Percentiles rank a stretch among this genome's conserved stretches.
These are phyloP conservation scores for Pseudogymnoascus sp. DNA, from an alignment of 2,329 filamentous ascomycete genomes.

Conservation along the genomic window DNA sequence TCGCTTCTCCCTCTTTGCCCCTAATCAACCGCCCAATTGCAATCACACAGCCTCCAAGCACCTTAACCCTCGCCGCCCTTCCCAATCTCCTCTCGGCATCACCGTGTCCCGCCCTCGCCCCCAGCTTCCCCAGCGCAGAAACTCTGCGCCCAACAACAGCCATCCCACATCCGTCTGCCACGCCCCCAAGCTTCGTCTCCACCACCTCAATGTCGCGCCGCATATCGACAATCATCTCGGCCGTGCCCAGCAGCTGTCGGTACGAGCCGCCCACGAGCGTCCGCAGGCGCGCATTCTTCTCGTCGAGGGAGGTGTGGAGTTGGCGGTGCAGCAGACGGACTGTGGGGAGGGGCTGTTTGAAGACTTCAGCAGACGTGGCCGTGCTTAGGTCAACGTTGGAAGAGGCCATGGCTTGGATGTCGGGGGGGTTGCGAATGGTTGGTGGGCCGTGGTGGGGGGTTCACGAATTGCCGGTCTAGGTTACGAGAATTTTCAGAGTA, in stretches of 20 bases:
- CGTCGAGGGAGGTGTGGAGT: slow-evolving; percentile 51
- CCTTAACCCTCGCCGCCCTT: slow-evolving; percentile 36
- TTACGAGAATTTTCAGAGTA: neutral
- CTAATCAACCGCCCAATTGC: slow-evolving; percentile 42
- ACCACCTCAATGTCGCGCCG: slow-evolving; percentile 66
- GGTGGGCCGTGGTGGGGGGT: neutral
- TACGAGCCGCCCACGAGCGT: slow-evolving; percentile 63
- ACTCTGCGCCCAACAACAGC: slow-evolving; percentile 59
- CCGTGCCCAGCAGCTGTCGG: slow-evolving; percentile 81
- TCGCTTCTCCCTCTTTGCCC: slow-evolving; percentile 17
- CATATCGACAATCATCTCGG: slow-evolving; percentile 91
- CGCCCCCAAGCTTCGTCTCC: slow-evolving; percentile 60
- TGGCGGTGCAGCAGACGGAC: slow-evolving; percentile 54
- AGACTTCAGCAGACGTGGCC: slow-evolving; percentile 29
- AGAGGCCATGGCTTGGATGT: slow-evolving; percentile 27
- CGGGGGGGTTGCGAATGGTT: neutral
- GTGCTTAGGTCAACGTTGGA: slow-evolving; percentile 43
- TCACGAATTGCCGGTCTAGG: neutral
- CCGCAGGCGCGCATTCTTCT: slow-evolving; percentile 53
- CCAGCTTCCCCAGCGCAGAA: slow-evolving; percentile 44
- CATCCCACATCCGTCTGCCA: slow-evolving; percentile 72
- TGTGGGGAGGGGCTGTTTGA: slow-evolving; percentile 50
- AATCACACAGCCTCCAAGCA: slow-evolving; percentile 45
- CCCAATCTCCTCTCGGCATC: slow-evolving; percentile 17
- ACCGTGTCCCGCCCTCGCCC: slow-evolving; percentile 21